Conservation (phyloP, 768 basidiomycete genomes). For the Leucosporidium yakuticum region DNA sequence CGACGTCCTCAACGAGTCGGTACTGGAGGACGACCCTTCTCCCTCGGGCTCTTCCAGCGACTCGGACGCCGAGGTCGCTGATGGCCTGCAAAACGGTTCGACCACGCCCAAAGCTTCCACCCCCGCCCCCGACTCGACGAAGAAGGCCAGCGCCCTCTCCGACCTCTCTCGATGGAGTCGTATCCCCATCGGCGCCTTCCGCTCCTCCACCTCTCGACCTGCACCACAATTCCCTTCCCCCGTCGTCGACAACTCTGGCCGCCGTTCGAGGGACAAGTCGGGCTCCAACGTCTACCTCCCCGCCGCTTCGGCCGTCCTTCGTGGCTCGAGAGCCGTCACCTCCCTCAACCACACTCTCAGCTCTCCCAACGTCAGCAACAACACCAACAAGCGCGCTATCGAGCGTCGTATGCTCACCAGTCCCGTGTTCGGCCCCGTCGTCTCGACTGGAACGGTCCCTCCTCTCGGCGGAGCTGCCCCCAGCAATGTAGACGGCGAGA, state of each 20-base stretch:
- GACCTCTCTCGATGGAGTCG: constrained; percentile 37
- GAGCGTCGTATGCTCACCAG: constrained; percentile 6
- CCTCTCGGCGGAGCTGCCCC: too few species aligned
- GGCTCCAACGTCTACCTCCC: neutral
- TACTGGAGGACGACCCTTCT: constrained; percentile 16
- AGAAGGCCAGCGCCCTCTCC: constrained; percentile 11
- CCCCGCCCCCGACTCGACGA: constrained; percentile 13
- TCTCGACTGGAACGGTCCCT: neutral
- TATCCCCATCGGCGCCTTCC: constrained; percentile 39
- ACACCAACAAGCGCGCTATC: constrained; percentile 1
- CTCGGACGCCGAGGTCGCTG: constrained; percentile 21
- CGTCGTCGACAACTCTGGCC: neutral
- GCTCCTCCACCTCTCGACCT: constrained; percentile 16
- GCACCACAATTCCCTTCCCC: neutral
- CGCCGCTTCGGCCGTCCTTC: neutral
- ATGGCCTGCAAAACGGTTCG: neutral
- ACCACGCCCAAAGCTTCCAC: constrained; percentile 2
- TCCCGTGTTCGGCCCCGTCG: constrained; percentile 2
- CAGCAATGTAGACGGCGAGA: too few species aligned
- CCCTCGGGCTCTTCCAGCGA: constrained; percentile 16
- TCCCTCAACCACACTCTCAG: constrained; percentile 4
- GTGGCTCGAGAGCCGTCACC: neutral
- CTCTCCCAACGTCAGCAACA: neutral
- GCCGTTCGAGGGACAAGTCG: neutral
- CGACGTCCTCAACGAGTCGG: constrained; percentile 21